These are phyloP conservation scores for Wickerhamomyces sp. DNA, from an alignment of 1,139 yeast species.

Conservation along the genomic window DNA sequence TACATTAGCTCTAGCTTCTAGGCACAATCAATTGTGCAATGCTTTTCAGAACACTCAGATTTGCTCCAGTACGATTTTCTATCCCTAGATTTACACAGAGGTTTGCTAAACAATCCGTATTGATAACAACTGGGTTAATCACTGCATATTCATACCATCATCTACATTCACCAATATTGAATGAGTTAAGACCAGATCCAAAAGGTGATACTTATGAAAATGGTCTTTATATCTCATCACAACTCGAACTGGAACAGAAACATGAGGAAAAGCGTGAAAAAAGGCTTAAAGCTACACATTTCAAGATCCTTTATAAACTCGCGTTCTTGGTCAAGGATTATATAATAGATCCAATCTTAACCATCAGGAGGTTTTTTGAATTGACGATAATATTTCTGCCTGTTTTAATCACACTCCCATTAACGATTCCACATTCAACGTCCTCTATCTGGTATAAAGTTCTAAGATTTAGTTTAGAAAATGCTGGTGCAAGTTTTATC, in stretches of 20 bases:
- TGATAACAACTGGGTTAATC: neutral
- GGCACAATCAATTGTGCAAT: neutral
- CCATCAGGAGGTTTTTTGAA: constrained; percentile 65
- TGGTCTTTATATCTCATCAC: constrained; percentile 62
- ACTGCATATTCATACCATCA: neutral
- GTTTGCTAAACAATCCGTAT: neutral
- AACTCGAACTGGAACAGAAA: constrained; percentile 40
- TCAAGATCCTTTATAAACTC: constrained; percentile 32
- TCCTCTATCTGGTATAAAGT: constrained; percentile 54
- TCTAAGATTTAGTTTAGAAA: constrained; percentile 65
- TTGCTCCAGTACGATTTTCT: neutral
- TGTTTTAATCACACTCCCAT: constrained; percentile 57
- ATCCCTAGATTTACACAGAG: neutral
- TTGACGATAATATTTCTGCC: constrained; percentile 68
- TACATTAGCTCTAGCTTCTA: no score
- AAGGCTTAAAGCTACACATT: constrained; percentile 8
- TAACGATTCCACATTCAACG: constrained; percentile 30
- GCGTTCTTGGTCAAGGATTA: constrained; percentile 46
- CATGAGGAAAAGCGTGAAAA: constrained; percentile 24
- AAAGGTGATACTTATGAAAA: constrained; percentile 61
- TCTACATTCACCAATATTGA: neutral
- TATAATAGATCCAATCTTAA: constrained; percentile 62
- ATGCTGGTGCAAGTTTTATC: constrained; percentile 92
- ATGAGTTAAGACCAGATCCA: constrained; percentile 34
- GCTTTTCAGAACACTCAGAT: neutral